phyloP scores from a whole-genome alignment of 1,284 basidiomycete species.

The Leccinum ambiguum region DNA sequence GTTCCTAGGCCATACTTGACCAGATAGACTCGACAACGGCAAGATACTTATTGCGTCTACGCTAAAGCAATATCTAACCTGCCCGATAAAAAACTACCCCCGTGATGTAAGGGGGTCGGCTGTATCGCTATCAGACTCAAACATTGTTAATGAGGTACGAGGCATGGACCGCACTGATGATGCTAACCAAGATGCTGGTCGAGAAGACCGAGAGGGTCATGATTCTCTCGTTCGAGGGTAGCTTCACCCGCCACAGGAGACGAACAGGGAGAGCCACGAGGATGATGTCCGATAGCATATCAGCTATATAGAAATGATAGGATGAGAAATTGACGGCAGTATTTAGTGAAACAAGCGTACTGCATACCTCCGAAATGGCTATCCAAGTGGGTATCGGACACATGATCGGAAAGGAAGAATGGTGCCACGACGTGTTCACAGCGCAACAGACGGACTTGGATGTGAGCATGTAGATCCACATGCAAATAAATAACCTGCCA shows the following conservation, averaged over 20 bases:
- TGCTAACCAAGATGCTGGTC: slow-evolving; percentile 28
- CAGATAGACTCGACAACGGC: no score
- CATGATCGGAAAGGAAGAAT: not conserved
- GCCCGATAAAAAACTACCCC: no score
- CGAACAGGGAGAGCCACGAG: slow-evolving; percentile 26
- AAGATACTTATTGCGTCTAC: no score
- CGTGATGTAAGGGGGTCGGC: no score
- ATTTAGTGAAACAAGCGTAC: slow-evolving; percentile 14
- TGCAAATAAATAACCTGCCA: slow-evolving; percentile 13
- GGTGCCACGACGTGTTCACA: slow-evolving; percentile 23
- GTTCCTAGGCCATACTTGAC: no score
- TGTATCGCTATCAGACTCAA: no score
- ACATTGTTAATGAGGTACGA: slow-evolving; percentile 19
- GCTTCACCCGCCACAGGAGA: slow-evolving; percentile 28
- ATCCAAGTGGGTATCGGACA: slow-evolving; percentile 25
- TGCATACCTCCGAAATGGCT: slow-evolving; percentile 25
- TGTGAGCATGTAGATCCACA: slow-evolving; percentile 24
- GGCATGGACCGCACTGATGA: slow-evolving; percentile 28
- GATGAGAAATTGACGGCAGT: not conserved
- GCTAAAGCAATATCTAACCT: no score
- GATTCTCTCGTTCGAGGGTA: slow-evolving; percentile 26
- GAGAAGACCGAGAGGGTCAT: slow-evolving; percentile 33
- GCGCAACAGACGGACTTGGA: slow-evolving; percentile 24
- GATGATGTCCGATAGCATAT: slow-evolving; percentile 26
- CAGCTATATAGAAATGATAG: slow-evolving; percentile 16